Evolutionary conservation across 2,329 filamentous ascomycete species (phyloP).

Genomic region (Pyrenochaeta sp.): DNA sequence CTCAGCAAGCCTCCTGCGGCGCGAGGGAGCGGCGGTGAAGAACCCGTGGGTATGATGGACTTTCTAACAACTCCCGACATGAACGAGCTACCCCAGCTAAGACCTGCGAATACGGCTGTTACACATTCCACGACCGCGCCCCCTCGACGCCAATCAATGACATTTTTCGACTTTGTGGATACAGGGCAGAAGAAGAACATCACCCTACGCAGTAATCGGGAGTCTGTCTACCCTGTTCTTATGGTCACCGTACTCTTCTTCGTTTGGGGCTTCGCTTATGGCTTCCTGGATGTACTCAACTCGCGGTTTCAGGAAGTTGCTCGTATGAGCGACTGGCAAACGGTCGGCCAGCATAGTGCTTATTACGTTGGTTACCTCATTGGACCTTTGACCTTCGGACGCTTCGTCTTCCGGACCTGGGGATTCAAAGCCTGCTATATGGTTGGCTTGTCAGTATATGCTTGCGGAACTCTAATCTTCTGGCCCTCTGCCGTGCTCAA

Average conservation of each 20-base stretch:
- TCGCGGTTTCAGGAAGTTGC: constrained; percentile 71
- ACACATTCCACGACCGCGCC: constrained; percentile 35
- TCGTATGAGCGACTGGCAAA: constrained; percentile 68
- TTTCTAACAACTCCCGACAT: constrained; percentile 62
- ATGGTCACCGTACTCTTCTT: constrained; percentile 85
- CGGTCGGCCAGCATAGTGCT: constrained; percentile 71
- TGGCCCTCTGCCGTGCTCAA: constrained; percentile 71
- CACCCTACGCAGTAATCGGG: constrained; percentile 67
- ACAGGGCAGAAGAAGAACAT: constrained; percentile 73
- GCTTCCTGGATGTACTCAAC: constrained; percentile 83
- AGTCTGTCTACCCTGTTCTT: constrained; percentile 75
- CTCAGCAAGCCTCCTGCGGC: constrained; percentile 33
- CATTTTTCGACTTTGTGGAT: constrained; percentile 81
- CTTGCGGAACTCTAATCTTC: constrained; percentile 68
- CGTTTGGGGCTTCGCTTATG: constrained; percentile 91
- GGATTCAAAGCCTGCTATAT: constrained; percentile 71
- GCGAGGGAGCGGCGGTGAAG: constrained; percentile 28
- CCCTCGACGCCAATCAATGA: constrained; percentile 45
- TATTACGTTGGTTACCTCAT: constrained; percentile 78
- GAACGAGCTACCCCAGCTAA: constrained; percentile 42
- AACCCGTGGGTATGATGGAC: constrained; percentile 59
- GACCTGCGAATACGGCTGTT: constrained; percentile 48
- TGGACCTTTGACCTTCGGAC: constrained; percentile 73
- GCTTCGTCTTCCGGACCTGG: constrained; percentile 64
- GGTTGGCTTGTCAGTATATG: constrained; percentile 68